Percentiles rank a stretch among this genome's conserved stretches.
Conservation (phyloP, 2,329 filamentous ascomycete genomes). For the Cladophialophora bantiana region DNA sequence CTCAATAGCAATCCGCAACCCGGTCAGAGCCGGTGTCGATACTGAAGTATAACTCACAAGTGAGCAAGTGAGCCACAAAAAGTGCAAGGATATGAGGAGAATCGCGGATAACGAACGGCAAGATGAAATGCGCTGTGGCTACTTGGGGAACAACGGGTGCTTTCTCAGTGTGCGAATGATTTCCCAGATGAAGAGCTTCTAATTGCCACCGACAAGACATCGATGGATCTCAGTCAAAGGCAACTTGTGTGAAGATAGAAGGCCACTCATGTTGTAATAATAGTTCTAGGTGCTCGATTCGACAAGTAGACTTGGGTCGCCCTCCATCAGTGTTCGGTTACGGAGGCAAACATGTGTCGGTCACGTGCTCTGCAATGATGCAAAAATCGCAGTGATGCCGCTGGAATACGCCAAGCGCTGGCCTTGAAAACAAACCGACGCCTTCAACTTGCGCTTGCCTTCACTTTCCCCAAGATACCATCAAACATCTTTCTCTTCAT, state of each 20-base stretch:
- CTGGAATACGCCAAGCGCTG: slow-evolving; percentile 12
- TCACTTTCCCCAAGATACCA: slow-evolving; percentile 17
- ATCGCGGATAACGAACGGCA: too few species aligned
- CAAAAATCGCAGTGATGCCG: slow-evolving; percentile 18
- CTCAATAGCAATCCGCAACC: too few species aligned
- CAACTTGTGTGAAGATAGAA: neutral
- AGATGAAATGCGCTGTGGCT: neutral
- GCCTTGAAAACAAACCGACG: slow-evolving; percentile 28
- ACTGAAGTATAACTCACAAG: too few species aligned
- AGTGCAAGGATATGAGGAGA: too few species aligned
- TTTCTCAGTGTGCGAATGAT: neutral
- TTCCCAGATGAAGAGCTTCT: neutral
- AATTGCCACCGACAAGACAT: neutral
- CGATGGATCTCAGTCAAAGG: neutral
- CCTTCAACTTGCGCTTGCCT: slow-evolving; percentile 25
- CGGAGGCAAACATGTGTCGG: neutral
- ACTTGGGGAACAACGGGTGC: neutral
- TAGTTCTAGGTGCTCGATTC: neutral
- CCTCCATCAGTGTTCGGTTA: neutral
- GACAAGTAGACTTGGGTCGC: neutral
- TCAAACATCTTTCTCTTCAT: slow-evolving; percentile 18
- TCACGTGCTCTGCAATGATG: slow-evolving; percentile 4
- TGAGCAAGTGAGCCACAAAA: too few species aligned
- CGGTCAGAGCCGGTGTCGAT: too few species aligned
- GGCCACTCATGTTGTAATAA: neutral